Conservation (phyloP, 805 yeast species). For the Cyberlindnera subsufficiens region DNA sequence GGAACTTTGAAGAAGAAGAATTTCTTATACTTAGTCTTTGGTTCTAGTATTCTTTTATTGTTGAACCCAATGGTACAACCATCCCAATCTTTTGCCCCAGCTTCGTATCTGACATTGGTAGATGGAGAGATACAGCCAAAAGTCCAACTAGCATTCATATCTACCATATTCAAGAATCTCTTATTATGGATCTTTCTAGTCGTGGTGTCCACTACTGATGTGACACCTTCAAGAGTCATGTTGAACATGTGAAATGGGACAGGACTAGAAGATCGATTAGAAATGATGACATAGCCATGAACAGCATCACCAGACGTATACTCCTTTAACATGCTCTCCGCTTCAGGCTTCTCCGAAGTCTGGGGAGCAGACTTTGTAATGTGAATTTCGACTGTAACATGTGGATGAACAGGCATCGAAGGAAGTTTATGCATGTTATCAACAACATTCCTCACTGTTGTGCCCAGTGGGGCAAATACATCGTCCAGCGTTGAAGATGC, state of each 20-base stretch:
- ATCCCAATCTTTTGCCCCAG: constrained; percentile 38
- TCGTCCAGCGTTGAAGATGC: background rate
- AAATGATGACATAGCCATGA: constrained; percentile 50
- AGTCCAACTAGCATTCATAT: constrained; percentile 49
- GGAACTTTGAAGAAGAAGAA: constrained; percentile 57
- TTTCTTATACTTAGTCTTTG: constrained; percentile 47
- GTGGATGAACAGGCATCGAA: constrained; percentile 26
- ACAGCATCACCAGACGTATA: constrained; percentile 65
- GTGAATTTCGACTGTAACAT: constrained; percentile 38
- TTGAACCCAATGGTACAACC: constrained; percentile 45
- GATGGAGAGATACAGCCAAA: constrained; percentile 46
- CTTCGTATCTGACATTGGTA: constrained; percentile 40
- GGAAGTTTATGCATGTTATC: constrained; percentile 48
- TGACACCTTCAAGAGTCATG: constrained; percentile 41
- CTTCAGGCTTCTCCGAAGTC: constrained; percentile 28
- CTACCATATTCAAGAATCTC: constrained; percentile 55
- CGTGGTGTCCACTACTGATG: constrained; percentile 26
- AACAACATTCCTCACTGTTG: constrained; percentile 31
- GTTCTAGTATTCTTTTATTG: constrained; percentile 41
- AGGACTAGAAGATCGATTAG: constrained; percentile 39
- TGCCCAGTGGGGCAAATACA: background rate
- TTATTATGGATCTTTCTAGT: constrained; percentile 33
- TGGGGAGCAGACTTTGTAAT: constrained; percentile 47
- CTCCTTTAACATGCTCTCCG: constrained; percentile 39
- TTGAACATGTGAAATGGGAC: constrained; percentile 59